Evolutionary conservation across 345 rosid genomes (phyloP).

Genomic region (Brassica napus): DNA sequence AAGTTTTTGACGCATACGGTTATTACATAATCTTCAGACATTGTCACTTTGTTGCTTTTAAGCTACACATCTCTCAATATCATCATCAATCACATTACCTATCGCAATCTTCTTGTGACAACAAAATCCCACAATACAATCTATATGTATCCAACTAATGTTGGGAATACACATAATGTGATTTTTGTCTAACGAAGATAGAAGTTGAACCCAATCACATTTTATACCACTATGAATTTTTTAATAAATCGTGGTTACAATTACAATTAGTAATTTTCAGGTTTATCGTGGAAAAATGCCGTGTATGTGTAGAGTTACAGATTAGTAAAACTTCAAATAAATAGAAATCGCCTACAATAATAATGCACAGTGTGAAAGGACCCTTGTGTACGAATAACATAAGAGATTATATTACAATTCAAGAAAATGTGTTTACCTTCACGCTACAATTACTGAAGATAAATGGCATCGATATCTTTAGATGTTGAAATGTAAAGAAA

Average conservation of each 20-base stretch:
- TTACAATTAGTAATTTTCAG: not conserved
- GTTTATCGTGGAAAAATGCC: not conserved
- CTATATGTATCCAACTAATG: not conserved
- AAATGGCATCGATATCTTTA: not conserved
- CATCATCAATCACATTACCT: slow-evolving; percentile 20
- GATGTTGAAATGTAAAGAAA: not conserved
- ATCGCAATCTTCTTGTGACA: not conserved
- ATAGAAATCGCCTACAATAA: not conserved
- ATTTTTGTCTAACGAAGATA: not conserved
- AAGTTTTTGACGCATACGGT: slow-evolving; percentile 21
- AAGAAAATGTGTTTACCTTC: slow-evolving; percentile 14
- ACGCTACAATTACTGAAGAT: slow-evolving; percentile 23
- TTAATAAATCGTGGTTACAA: not conserved
- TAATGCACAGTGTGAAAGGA: not conserved
- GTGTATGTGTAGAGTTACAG: not conserved
- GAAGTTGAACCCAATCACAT: not conserved
- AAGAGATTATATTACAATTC: not conserved
- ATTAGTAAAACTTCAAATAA: slow-evolving; percentile 11
- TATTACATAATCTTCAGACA: slow-evolving; percentile 25
- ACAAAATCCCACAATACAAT: not conserved
- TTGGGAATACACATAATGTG: not conserved
- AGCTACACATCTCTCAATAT: slow-evolving; percentile 27
- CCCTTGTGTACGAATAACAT: not conserved
- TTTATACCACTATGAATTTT: not conserved
- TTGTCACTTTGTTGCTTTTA: slow-evolving; percentile 36